Evolutionary conservation across 805 yeast genomes (phyloP), one percentile per base, ranked within the genome.

Genomic region (Ogataea haglerorum): DNA sequence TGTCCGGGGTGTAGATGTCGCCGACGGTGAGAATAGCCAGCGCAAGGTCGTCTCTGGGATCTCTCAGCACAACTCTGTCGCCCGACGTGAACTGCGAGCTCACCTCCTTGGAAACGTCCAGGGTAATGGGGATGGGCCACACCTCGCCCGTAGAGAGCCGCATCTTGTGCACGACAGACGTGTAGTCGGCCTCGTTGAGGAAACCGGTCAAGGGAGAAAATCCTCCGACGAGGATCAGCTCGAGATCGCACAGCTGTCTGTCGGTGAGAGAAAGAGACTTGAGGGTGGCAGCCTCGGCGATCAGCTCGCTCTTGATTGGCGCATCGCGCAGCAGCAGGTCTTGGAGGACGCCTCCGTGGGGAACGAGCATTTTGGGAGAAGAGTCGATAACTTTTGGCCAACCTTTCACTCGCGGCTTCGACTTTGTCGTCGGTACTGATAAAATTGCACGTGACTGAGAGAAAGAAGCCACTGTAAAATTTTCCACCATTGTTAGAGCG

Each of bases 201-300:
- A 78, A 83, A 15, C 85, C 89, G 29, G 72, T 69, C 61, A 80
- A 67, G 13, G 93, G 98, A 28, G 96, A 88, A 63, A 90, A 90
- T 5, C 97, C 97, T 64, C 98, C 98, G 56, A 85, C 85, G 46
- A 91, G 68, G 58, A 90, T 86, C 64, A 91, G 73, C 68, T 90
- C 98, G 58, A 91, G 69, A 64, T 90, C 98, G 66, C 98, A 90
- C 42, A 90, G 71, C 64, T 90, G 97, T 62, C 98, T 83, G 48
- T 80, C 91, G 24, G 95, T 82, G 51, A 90, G 72, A 10, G 64
- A 65, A 36, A 76, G 62, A n/a, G 72, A 56, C 16, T 70, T 65
- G 39, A 80, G 70, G 10, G 65, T 45, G 23, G 70, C 67, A 14
- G 82, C 74, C 65, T 88, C 93, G 19, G 68, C 57, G 31, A 82